These are phyloP conservation scores for Postia placenta DNA, from an alignment of 768 basidiomycete genomes.

Conservation along the genomic window DNA sequence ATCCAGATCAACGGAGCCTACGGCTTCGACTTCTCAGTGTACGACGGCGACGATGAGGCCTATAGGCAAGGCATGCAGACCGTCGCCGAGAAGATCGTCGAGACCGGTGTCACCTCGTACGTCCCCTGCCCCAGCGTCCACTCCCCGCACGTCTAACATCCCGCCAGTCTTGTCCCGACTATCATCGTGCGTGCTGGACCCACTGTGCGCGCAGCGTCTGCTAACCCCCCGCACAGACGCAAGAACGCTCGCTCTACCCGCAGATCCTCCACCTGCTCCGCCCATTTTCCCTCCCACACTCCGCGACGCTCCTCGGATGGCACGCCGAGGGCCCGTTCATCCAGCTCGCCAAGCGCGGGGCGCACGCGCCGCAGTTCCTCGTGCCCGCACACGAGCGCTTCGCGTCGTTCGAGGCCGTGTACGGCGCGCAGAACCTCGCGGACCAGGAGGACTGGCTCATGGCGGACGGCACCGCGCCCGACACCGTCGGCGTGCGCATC, in stretches of 20 bases:
- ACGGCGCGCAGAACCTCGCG: slow-evolving; percentile 59
- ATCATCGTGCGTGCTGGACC: slow-evolving; percentile 46
- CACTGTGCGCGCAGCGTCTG: too few relatives aligned
- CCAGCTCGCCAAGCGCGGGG: slow-evolving; percentile 75
- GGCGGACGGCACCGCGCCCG: slow-evolving; percentile 27
- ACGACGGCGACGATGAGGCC: slow-evolving; percentile 59
- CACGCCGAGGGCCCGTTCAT: slow-evolving; percentile 91
- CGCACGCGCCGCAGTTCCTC: slow-evolving; percentile 68
- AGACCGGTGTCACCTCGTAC: slow-evolving; percentile 86
- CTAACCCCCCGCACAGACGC: slow-evolving; percentile 44
- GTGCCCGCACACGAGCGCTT: slow-evolving; percentile 57
- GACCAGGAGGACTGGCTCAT: slow-evolving; percentile 66
- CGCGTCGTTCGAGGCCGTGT: slow-evolving; percentile 65
- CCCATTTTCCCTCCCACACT: slow-evolving; percentile 55
- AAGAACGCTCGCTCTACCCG: slow-evolving; percentile 70
- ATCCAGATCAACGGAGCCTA: slow-evolving; percentile 90
- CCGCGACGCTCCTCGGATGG: slow-evolving; percentile 80
- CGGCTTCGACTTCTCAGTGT: slow-evolving; percentile 83
- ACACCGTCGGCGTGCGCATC: slow-evolving; percentile 57
- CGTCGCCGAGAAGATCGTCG: slow-evolving; percentile 71
- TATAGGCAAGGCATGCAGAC: slow-evolving; percentile 64
- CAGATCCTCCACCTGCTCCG: slow-evolving; percentile 61
- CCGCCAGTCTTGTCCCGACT: slow-evolving; percentile 22
- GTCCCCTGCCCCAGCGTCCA: slow-evolving; percentile 28
- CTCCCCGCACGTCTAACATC: background rate